A percentile compares a stretch with the other conserved stretches of the same genome.
Evolutionary conservation across 2,329 filamentous ascomycete species (phyloP).

Genomic region (Penicillium sp.): DNA sequence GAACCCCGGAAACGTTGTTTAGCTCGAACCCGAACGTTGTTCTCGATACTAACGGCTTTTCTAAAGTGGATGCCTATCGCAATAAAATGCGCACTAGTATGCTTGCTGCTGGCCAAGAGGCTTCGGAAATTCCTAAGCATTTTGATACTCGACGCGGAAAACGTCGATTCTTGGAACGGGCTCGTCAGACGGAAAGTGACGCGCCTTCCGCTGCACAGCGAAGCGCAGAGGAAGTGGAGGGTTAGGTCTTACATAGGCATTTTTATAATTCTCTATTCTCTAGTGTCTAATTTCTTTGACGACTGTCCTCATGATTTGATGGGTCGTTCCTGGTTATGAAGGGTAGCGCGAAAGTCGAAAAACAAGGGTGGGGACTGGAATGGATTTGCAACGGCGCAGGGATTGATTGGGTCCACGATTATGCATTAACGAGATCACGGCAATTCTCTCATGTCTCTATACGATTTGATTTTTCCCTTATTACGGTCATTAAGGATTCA

Average conservation of each 20-base stretch:
- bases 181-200: constrained; percentile 20
- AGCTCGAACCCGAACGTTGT: background rate
- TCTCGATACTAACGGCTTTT: constrained; percentile 6
- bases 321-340: background rate
- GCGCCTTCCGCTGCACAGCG: constrained; percentile 31
- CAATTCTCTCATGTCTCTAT: background rate
- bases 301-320: background rate
- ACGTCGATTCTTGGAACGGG: constrained; percentile 65
- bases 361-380: constrained; percentile 13
- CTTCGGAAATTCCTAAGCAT: constrained; percentile 72
- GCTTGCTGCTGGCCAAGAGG: constrained; percentile 74
- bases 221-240: constrained; percentile 41
- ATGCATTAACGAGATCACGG: background rate
- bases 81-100: constrained; percentile 86
- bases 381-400: constrained; percentile 11
- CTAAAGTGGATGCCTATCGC: constrained; percentile 83
- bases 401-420: background rate
- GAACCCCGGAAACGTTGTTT: constrained; percentile 1
- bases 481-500: background rate
- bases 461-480: background rate
- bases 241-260: constrained; percentile 6
- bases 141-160: constrained; percentile 89
- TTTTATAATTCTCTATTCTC: background rate
- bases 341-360: constrained; percentile 3
- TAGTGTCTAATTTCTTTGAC: background rate